Evolutionary conservation across 2,329 filamentous ascomycete species (phyloP).

Genomic region (Periconia sp.): DNA sequence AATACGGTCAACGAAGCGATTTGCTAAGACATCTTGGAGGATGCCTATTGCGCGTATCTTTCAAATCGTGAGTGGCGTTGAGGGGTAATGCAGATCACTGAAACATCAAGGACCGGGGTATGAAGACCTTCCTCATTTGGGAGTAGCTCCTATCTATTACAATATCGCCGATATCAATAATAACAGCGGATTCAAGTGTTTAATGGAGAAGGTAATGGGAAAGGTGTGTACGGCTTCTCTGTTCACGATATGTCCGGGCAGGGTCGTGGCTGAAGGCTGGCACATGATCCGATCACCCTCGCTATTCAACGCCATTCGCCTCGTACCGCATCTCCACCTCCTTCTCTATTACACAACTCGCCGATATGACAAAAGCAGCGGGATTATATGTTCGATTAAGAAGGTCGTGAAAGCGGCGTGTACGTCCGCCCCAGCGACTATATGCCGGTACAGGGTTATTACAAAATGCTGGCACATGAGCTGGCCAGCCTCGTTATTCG

Average conservation of each 20-base stretch:
- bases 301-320: conserved; percentile 10
- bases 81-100: no score
- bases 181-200: conserved; percentile 8
- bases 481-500: conserved; percentile 10
- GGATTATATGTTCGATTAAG: conserved; percentile 17
- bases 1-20: no score
- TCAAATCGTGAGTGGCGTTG: no score
- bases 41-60: no score
- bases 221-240: conserved; percentile 16
- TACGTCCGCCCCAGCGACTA: conserved; percentile 13
- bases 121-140: no score
- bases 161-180: no score
- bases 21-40: no score
- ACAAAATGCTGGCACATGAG: conserved; percentile 8
- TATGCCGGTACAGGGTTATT: conserved; percentile 12
- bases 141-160: no score
- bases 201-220: conserved; percentile 22
- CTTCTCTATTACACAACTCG: no score
- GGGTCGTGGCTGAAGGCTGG: conserved; percentile 9
- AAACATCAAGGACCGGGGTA: no score
- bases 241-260: conserved; percentile 15
- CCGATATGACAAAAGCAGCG: no score
- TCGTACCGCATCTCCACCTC: conserved; percentile 8
- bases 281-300: conserved; percentile 6
- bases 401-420: conserved; percentile 21